Base-by-base conservation (phyloP, 305 asterid genomes). In the Solanum hybrid region DNA sequence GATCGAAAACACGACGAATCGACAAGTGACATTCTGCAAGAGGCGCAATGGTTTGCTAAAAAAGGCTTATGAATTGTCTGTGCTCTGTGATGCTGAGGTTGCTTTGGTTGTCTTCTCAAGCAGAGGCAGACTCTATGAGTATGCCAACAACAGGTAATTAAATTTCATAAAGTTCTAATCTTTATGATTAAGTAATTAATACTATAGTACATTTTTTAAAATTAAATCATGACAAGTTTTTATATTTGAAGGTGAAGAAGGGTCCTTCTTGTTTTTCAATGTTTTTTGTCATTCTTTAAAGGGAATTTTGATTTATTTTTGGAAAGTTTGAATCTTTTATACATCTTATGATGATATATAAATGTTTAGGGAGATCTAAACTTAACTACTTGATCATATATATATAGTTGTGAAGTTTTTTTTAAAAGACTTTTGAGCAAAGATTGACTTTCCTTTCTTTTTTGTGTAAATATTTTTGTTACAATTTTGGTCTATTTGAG, bases 1-100 rank as follows among this genome's bases (percentile, higher is more conserved):
- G 94, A 96, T 96, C 95, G 99, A 96, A 86, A 96, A 96, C 96
- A 96, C 98, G 29, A 96, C 99, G 2, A 96, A 96, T 92, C 98
- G 99, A 0, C 99, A 96, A 88, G 99, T 96, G 3, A 96, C 99
- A 28, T 96, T 96, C 94, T 96, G 99, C 91, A 96, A 96, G 91
- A 95, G 99, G 78, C 94, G 99, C 22, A 96, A 93, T 64, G 98
- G 99, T 24, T 83, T 96, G 92, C 95, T 95, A 5, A 96, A 96
- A 89, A 96, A 96, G 78, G 99, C 99, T 24, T 96, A 96, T 89
- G 99, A 96, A 89, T 87, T 96, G 12, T 96, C 98, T 85, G 99
- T 95, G 83, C 98, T 95, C 42, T 96, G 98, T 87, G 98, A 95
- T 89, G 99, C 99, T 81, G 99, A 96, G 91, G 96, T 96, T 90